Conservation (phyloP, 2,329 filamentous ascomycete genomes). For the Ophiostoma tasmaniense region DNA sequence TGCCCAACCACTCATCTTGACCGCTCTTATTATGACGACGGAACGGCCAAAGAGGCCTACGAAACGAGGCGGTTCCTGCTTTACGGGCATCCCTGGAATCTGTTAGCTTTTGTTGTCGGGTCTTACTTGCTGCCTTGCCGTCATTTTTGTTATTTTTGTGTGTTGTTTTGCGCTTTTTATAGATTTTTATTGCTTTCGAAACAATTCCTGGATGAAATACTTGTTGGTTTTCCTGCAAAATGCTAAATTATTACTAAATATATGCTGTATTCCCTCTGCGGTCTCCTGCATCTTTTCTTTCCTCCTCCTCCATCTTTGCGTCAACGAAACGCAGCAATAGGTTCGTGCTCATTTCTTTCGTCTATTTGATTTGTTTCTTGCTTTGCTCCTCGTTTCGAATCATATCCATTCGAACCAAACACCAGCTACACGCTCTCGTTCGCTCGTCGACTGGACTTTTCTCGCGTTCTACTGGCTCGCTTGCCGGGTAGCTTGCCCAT, state of each 20-base stretch:
- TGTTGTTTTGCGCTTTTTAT: background rate
- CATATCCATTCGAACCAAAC: background rate
- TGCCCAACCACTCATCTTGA: background rate
- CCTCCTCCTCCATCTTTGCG: background rate
- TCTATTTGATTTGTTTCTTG: background rate
- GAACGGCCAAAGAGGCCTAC: background rate
- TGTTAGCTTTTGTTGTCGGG: background rate
- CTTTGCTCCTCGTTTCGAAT: background rate
- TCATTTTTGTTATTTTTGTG: background rate
- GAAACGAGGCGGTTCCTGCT: background rate
- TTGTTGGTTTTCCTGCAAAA: background rate
- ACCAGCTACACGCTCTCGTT: background rate
- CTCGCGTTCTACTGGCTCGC: conserved; percentile 4
- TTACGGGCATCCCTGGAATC: background rate
- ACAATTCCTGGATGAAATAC: background rate
- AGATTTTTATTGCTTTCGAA: background rate
- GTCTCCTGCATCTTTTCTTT: background rate
- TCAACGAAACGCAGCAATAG: background rate
- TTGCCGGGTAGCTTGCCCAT: background rate
- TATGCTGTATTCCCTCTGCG: background rate
- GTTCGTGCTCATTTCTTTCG: background rate
- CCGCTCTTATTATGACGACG: conserved; percentile 1
- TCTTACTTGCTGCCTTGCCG: background rate
- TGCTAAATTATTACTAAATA: background rate
- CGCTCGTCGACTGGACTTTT: background rate